These are phyloP conservation scores for Aspergillus sclerotiicarbonarius DNA, from an alignment of 495 filamentous ascomycete species.

Conservation along the genomic window DNA sequence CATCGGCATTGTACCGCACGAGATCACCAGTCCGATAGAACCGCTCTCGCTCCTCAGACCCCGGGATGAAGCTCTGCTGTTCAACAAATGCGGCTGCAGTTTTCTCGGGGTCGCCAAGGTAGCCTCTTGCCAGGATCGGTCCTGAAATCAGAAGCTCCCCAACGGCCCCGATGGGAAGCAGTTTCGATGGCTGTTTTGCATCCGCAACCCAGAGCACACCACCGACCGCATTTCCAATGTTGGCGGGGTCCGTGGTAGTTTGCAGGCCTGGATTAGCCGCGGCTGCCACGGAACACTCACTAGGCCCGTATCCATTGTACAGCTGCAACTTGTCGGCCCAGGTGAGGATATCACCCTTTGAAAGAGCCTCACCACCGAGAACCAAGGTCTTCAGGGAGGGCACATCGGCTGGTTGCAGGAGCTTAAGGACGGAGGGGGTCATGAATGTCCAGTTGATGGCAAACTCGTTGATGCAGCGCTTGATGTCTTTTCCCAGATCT, in stretches of 20 bases:
- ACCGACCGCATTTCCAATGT: constrained; percentile 6
- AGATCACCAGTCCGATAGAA: constrained; percentile 33
- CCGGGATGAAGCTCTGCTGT: constrained; percentile 37
- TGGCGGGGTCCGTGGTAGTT: constrained; percentile 4
- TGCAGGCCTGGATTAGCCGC: constrained; percentile 5
- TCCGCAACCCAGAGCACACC: constrained; percentile 51
- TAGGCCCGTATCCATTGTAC: constrained; percentile 16
- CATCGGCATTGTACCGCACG: constrained; percentile 29
- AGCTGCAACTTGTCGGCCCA: constrained; percentile 11
- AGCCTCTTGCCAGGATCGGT: constrained; percentile 65
- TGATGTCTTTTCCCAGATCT: constrained; percentile 8
- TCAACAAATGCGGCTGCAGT: constrained; percentile 58
- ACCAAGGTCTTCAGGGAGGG: constrained; percentile 12
- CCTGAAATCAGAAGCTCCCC: constrained; percentile 77
- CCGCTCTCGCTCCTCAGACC: constrained; percentile 12
- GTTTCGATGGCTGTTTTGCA: constrained; percentile 54
- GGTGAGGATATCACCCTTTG: constrained; percentile 3
- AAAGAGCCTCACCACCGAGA: constrained; percentile 14
- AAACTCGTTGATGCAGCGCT: constrained; percentile 6
- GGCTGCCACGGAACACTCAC: constrained; percentile 12
- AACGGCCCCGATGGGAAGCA: constrained; percentile 56
- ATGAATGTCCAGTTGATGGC: constrained; percentile 12
- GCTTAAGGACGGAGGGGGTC: constrained; percentile 11
- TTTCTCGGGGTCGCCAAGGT: constrained; percentile 58
- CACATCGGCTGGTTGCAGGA: constrained; percentile 6